Conservation (phyloP, 108 stramenopile species). For the Phaeodactylum tricornutum region DNA sequence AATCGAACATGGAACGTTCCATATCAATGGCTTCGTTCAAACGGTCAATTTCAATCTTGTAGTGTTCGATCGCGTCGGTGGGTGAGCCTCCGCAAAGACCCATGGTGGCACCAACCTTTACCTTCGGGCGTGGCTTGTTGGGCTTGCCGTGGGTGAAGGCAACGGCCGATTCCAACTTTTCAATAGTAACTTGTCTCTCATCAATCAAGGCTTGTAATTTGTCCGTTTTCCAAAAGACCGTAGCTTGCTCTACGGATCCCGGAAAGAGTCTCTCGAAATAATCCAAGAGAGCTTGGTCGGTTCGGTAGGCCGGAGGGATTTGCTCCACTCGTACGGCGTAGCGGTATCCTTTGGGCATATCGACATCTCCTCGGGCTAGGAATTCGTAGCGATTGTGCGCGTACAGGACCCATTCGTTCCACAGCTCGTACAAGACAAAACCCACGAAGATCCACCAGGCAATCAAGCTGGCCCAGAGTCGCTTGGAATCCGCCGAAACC, state of each 20-base stretch:
- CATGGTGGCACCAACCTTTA: background rate
- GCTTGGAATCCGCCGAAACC: constrained; percentile 11
- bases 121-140: constrained; percentile 6
- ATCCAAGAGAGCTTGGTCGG: constrained; percentile 33
- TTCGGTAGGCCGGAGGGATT: constrained; percentile 31
- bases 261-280: constrained; percentile 53
- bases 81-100: constrained; percentile 18
- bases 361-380: constrained; percentile 37
- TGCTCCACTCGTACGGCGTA: constrained; percentile 46
- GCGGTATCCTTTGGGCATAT: constrained; percentile 31
- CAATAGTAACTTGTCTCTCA: constrained; percentile 11
- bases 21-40: constrained; percentile 18
- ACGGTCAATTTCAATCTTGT: constrained; percentile 16
- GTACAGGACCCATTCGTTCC: constrained; percentile 61
- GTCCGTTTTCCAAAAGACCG: constrained; percentile 36
- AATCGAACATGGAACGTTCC: constrained; percentile 17
- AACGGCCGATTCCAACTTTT: constrained; percentile 20
- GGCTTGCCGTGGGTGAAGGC: constrained; percentile 10
- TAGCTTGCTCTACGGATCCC: constrained; percentile 35
- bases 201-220: constrained; percentile 15
- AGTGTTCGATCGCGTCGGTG: constrained; percentile 14
- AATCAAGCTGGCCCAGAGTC: constrained; percentile 30
- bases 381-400: constrained; percentile 40
- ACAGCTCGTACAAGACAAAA: constrained; percentile 11
- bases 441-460: background rate